Evolutionary conservation across 2,329 filamentous ascomycete genomes (phyloP), one percentile per base, ranked within the genome.

Genomic region (Sarocladium strictum): DNA sequence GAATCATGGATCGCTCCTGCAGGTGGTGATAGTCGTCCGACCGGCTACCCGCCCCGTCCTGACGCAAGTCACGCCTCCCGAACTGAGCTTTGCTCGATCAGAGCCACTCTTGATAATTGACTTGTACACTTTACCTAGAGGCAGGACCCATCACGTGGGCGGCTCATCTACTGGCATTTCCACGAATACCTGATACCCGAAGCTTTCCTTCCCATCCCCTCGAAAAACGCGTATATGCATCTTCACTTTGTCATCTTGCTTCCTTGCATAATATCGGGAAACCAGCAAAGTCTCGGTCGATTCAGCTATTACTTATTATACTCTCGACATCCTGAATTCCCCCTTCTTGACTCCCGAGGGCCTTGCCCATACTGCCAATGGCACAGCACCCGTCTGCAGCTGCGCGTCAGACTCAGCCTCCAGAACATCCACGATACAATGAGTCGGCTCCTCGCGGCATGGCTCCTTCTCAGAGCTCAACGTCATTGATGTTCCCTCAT

Each of bases 401-500:
- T 47, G 23, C 43, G 17, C 23, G 23, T 27, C 43, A 27, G 19
- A 9, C 9, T 10, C 35, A n/a, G 9, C 6, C 35, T 26, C 24
- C 43, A 12, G 24, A 24, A 5, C 21, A 27, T 3, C n/a, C n/a
- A n/a, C 43, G 24, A 47, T 10, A 5, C 5, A 47, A 47, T 47
- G 43, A 15, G 3, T n/a, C 43, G n/a, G 21, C 12, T 29, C 47
- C 27, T 19, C 23, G 17, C 14, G 47, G 15, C 3, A 35, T 51
- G 5, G 24, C 27, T 19, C 27, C 47, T 7, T 51, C 47, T 11
- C 47, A 59, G n/a, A 67, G 65, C 55, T 63, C 58, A 10, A 49
- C 60, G 2, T 66, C 65, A 1, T 54, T 66, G 3, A 43, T 57
- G 2, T 60, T 62, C 9, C 62, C 67, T 1, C 65, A 65, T 40